A percentile compares a stretch with the other conserved stretches of the same genome.
These are phyloP conservation scores for Loxodes magnus DNA, from an alignment of 73 alveolate genomes.

Conservation along the genomic window DNA sequence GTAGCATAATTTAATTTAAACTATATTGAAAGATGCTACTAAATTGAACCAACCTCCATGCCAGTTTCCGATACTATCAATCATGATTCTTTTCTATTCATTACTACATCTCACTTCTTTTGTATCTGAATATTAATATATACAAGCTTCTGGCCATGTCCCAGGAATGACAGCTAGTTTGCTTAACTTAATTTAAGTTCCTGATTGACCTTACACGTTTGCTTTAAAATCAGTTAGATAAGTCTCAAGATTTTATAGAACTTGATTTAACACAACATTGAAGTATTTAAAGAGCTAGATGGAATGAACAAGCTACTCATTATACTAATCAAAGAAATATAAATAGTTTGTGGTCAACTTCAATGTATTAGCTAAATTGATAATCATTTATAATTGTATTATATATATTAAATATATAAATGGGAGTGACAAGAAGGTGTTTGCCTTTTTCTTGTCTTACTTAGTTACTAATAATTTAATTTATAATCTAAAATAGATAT, in stretches of 20 bases:
- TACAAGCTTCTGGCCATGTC: slow-evolving; percentile 4
- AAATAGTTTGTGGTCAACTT: too few relatives aligned
- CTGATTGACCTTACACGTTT: not conserved
- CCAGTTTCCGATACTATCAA: not conserved
- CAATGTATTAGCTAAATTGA: too few relatives aligned
- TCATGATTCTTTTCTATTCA: not conserved
- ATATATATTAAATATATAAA: too few relatives aligned
- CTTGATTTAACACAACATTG: slow-evolving; percentile 2
- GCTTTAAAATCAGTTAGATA: not conserved
- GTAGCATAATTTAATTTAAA: slow-evolving; percentile 4
- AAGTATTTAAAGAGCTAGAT: slow-evolving; percentile 2
- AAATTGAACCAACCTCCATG: not conserved
- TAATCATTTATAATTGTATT: too few relatives aligned
- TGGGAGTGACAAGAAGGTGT: too few relatives aligned
- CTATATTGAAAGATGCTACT: not conserved
- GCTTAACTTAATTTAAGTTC: not conserved
- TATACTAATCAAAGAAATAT: not conserved
- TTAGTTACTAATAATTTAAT: too few relatives aligned
- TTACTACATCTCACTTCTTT: not conserved
- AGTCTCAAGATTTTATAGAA: not conserved
- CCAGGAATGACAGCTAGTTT: slow-evolving; percentile 13
- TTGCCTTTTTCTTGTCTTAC: too few relatives aligned
- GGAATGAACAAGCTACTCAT: not conserved
- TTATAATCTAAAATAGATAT: too few relatives aligned
- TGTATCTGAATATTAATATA: slow-evolving; percentile 2